These are phyloP conservation scores for Torulaspora globosa DNA, from an alignment of 1,139 yeast genomes.

Conservation along the genomic window DNA sequence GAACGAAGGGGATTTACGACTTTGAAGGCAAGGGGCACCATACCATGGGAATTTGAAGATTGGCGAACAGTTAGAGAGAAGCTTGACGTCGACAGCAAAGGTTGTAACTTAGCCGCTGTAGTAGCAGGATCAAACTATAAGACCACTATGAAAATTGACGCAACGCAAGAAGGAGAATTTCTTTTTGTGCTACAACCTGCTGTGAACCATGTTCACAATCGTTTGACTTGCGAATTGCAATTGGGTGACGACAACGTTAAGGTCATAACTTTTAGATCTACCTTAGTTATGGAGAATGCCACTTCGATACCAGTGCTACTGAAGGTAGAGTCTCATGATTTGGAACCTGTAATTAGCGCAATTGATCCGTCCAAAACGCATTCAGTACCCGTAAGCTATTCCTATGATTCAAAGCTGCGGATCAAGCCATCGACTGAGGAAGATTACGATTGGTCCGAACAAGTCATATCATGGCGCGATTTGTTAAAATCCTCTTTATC, in stretches of 20 bases:
- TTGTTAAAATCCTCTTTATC: conserved; percentile 52
- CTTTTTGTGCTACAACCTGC: conserved; percentile 65
- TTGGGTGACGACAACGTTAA: conserved; percentile 77
- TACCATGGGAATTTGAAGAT: conserved; percentile 92
- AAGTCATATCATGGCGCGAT: conserved; percentile 60
- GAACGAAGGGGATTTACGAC: conserved; percentile 35
- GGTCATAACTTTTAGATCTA: conserved; percentile 67
- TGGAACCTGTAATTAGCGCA: conserved; percentile 25
- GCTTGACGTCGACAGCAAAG: conserved; percentile 59
- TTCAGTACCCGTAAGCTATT: conserved; percentile 71
- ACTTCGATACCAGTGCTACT: conserved; percentile 57
- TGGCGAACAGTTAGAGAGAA: conserved; percentile 86
- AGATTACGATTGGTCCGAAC: conserved; percentile 64
- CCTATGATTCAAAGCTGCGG: conserved; percentile 53
- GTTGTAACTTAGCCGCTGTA: conserved; percentile 57
- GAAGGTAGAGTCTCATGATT: conserved; percentile 39
- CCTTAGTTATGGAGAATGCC: conserved; percentile 64
- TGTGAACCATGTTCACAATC: conserved; percentile 57
- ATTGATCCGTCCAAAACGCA: conserved; percentile 53
- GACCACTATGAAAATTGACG: conserved; percentile 53
- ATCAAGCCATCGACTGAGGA: conserved; percentile 59
- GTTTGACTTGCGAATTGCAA: conserved; percentile 67
- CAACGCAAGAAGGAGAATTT: conserved; percentile 78
- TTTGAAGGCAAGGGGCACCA: conserved; percentile 48
- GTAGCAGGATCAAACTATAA: conserved; percentile 55